phyloP scores from a whole-genome alignment of 352 stramenopile genomes.

The Phytophthora hybrid region DNA sequence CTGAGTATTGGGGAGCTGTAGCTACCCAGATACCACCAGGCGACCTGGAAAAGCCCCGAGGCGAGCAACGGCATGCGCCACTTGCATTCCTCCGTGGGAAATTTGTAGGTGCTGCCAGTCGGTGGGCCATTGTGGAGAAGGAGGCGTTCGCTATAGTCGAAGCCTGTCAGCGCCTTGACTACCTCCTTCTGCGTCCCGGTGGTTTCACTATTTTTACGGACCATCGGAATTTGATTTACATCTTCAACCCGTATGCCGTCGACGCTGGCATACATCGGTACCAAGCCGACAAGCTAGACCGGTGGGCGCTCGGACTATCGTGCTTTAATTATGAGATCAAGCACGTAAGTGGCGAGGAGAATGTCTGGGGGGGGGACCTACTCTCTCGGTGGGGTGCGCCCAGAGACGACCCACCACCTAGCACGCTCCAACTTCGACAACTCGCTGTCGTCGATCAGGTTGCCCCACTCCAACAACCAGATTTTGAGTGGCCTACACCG shows the following conservation, averaged over 20 bases:
- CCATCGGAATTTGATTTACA: conserved; percentile 3
- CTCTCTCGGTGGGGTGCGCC: background rate
- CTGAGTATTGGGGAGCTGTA: conserved; percentile 26
- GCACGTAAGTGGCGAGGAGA: background rate
- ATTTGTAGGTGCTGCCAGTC: background rate
- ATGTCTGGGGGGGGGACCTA: background rate
- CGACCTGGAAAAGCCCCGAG: conserved; percentile 1
- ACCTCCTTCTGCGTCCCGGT: background rate
- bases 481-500: background rate
- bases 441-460: background rate
- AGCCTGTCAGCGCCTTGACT: background rate
- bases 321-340: conserved; percentile 1
- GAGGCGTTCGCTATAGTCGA: background rate
- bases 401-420: background rate
- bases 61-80: background rate
- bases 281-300: background rate
- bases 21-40: conserved; percentile 22
- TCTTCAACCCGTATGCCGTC: conserved; percentile 2
- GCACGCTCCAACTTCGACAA: background rate
- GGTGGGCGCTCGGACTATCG: background rate
- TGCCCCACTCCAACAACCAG: background rate
- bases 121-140: background rate
- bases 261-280: background rate
- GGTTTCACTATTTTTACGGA: background rate
- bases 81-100: background rate